A percentile compares a stretch with the other conserved stretches of the same genome.
Evolutionary conservation across 2,329 filamentous ascomycete genomes (phyloP).

Genomic region (Penicillium sp.): DNA sequence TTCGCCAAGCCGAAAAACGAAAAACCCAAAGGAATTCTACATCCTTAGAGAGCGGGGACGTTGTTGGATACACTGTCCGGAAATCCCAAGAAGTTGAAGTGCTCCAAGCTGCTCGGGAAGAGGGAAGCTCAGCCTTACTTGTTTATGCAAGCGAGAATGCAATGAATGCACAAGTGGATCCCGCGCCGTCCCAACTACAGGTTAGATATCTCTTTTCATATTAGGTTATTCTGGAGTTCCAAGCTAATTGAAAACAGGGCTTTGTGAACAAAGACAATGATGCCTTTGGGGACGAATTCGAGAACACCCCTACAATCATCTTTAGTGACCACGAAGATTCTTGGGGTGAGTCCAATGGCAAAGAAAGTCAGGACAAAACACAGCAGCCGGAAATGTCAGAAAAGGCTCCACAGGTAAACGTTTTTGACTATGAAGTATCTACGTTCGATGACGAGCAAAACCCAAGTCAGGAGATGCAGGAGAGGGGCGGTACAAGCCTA

Average conservation of each 20-base stretch:
- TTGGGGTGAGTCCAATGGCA: conserved; percentile 3
- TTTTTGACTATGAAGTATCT: conserved; percentile 41
- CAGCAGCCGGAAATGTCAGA: conserved; percentile 3
- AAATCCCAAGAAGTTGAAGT: conserved; percentile 55
- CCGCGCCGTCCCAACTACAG: conserved; percentile 38
- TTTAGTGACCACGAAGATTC: conserved; percentile 7
- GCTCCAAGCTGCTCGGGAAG: conserved; percentile 53
- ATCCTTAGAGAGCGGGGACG: conserved; percentile 32
- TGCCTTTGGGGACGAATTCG: conserved; percentile 39
- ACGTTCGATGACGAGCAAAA: conserved; percentile 36
- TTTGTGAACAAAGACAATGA: conserved; percentile 54
- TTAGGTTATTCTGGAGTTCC: neutral
- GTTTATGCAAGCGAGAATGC: conserved; percentile 59
- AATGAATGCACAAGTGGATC: conserved; percentile 33
- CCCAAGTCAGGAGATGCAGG: conserved; percentile 41
- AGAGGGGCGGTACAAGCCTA: conserved; percentile 30
- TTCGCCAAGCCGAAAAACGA: conserved; percentile 30
- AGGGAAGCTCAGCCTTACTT: conserved; percentile 54
- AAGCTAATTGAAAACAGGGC: conserved; percentile 30
- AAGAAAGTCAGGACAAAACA: neutral
- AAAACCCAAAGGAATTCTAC: conserved; percentile 17
- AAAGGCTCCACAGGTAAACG: conserved; percentile 31
- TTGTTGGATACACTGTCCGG: conserved; percentile 41
- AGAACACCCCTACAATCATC: conserved; percentile 18
- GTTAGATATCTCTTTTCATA: conserved; percentile 26